phyloP scores from a whole-genome alignment of 2,329 filamentous ascomycete species.

The Cyphellophora attinorum region DNA sequence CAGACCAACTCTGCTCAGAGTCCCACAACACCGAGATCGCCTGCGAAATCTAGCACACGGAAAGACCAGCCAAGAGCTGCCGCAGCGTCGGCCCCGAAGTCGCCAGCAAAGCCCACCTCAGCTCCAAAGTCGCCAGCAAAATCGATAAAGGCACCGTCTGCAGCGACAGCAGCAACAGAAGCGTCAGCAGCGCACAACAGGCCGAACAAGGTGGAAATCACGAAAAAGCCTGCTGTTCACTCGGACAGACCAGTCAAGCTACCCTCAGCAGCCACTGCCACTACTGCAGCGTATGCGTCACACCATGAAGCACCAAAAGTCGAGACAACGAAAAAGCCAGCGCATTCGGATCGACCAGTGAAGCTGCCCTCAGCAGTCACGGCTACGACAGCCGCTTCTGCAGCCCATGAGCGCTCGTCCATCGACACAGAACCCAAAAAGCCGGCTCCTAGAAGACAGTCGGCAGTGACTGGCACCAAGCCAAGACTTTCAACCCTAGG shows the following conservation, averaged over 20 bases:
- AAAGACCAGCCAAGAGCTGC: no score
- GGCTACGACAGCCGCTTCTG: conserved; percentile 30
- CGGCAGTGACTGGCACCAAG: neutral
- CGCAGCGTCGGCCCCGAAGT: neutral
- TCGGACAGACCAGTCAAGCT: conserved; percentile 1
- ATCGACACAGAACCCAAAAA: neutral
- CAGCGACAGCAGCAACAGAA: conserved; percentile 3
- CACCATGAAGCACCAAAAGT: conserved; percentile 1
- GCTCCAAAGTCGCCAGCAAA: no score
- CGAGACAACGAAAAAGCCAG: conserved; percentile 18
- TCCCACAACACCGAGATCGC: no score
- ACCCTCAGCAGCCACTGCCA: conserved; percentile 4
- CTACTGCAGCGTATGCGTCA: conserved; percentile 8
- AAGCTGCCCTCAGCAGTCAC: conserved; percentile 31
- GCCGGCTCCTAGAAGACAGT: conserved; percentile 8
- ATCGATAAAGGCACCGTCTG: conserved; percentile 1
- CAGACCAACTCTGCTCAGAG: neutral
- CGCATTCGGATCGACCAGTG: conserved; percentile 24
- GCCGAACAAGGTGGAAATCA: no score
- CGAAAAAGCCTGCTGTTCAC: neutral
- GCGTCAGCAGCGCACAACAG: conserved; percentile 9
- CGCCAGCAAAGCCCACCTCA: neutral
- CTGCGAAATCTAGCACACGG: no score
- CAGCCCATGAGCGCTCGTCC: conserved; percentile 23
- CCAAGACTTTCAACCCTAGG: conserved; percentile 8